These are phyloP conservation scores for Tephrocybe sp. DNA, from an alignment of 768 basidiomycete genomes.

Conservation along the genomic window DNA sequence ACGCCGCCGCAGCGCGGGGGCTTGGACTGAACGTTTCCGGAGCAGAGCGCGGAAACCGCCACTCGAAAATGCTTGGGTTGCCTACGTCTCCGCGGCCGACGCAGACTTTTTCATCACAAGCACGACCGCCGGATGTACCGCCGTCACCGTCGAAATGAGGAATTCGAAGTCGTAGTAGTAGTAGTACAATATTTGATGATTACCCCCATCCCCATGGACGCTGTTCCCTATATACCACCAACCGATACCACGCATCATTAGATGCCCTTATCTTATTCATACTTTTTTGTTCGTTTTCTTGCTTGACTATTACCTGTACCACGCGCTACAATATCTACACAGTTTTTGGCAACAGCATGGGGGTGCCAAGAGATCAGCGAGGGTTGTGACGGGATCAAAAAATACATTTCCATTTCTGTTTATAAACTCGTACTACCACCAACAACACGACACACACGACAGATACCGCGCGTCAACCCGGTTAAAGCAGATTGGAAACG, in stretches of 20 bases:
- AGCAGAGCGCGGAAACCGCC: constrained; percentile 56
- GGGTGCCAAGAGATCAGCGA: background rate
- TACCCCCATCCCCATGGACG: constrained; percentile 3
- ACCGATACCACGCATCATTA: constrained; percentile 15
- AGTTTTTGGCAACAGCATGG: too few relatives aligned
- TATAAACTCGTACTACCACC: too few relatives aligned
- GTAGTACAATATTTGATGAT: too few relatives aligned
- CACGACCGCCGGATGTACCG: constrained; percentile 24
- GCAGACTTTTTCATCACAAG: constrained; percentile 31
- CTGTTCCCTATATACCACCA: constrained; percentile 15
- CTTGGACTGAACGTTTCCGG: constrained; percentile 57
- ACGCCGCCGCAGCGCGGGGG: constrained; percentile 66
- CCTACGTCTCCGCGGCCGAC: constrained; percentile 52
- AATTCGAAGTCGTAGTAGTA: background rate
- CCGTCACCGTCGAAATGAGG: constrained; percentile 24
- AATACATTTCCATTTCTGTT: too few relatives aligned
- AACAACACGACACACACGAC: too few relatives aligned
- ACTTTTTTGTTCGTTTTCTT: too few relatives aligned
- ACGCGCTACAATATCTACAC: too few relatives aligned
- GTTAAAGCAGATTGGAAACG: constrained; percentile 4
- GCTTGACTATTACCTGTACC: too few relatives aligned
- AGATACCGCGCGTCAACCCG: background rate
- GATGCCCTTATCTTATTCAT: background rate
- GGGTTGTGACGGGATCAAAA: background rate
- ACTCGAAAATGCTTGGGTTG: constrained; percentile 64